Conservation (phyloP, 2,329 filamentous ascomycete species). For the Epichloe sylvatica region DNA sequence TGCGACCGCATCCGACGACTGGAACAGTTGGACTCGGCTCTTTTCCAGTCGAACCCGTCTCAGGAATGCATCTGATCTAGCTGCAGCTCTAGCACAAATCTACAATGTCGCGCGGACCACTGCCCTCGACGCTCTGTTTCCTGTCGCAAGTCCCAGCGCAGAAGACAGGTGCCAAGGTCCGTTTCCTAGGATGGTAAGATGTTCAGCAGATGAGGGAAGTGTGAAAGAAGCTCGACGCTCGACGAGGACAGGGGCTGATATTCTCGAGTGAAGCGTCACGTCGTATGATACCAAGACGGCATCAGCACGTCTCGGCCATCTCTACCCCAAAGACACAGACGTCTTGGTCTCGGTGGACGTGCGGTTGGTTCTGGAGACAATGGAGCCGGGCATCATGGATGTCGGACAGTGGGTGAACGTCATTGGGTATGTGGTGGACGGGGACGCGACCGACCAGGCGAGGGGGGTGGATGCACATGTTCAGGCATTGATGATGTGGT, state of each 20-base stretch:
- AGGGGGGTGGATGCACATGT: slow-evolving; percentile 27
- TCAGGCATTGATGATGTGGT: slow-evolving; percentile 67
- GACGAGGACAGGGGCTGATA: neutral
- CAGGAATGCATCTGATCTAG: neutral
- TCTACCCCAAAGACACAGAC: slow-evolving; percentile 36
- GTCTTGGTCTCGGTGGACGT: slow-evolving; percentile 53
- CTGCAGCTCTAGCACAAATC: too few relatives aligned
- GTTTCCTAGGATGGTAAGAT: slow-evolving; percentile 80
- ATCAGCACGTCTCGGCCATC: slow-evolving; percentile 53
- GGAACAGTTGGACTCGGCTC: too few relatives aligned
- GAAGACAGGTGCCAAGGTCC: slow-evolving; percentile 59
- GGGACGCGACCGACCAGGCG: neutral
- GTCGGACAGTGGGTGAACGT: slow-evolving; percentile 83
- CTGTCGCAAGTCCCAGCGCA: slow-evolving; percentile 43
- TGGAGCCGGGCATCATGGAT: slow-evolving; percentile 49
- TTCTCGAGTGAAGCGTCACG: slow-evolving; percentile 27
- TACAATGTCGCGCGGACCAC: slow-evolving; percentile 42
- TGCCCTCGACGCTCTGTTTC: slow-evolving; percentile 51
- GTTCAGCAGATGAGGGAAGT: neutral
- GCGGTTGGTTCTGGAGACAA: slow-evolving; percentile 50
- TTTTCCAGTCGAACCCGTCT: too few relatives aligned
- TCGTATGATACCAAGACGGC: slow-evolving; percentile 41
- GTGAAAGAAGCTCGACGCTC: neutral
- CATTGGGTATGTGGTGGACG: slow-evolving; percentile 54
- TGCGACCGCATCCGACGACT: too few relatives aligned